Conservation (phyloP, 768 basidiomycete genomes). For the Lentinula boryana region DNA sequence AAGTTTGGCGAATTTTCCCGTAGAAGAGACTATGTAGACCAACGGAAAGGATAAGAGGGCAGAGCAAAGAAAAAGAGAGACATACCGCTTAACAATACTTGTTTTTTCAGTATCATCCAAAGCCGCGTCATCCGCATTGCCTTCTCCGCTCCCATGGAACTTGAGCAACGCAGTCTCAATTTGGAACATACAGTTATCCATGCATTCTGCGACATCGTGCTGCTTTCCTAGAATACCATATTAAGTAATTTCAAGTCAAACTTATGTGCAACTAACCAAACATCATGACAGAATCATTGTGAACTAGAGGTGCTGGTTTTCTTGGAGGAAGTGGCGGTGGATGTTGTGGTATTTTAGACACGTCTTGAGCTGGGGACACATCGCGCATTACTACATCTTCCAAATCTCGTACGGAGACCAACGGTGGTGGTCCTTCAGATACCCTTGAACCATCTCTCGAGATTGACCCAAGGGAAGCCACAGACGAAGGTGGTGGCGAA, state of each 20-base stretch:
- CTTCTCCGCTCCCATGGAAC: slow-evolving; percentile 38
- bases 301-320: slow-evolving; percentile 49
- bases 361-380: slow-evolving; percentile 1
- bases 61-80: not conserved
- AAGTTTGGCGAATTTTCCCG: slow-evolving; percentile 68
- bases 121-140: slow-evolving; percentile 28
- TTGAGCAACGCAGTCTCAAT: slow-evolving; percentile 88
- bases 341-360: not conserved
- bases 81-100: slow-evolving; percentile 80
- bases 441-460: slow-evolving; percentile 11
- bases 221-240: slow-evolving; percentile 62
- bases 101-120: slow-evolving; percentile 49
- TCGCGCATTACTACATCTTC: slow-evolving; percentile 31
- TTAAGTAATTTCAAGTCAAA: slow-evolving; percentile 4
- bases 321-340: slow-evolving; percentile 10
- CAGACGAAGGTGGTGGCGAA: slow-evolving; percentile 6
- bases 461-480: not conserved
- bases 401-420: slow-evolving; percentile 14
- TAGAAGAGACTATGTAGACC: slow-evolving; percentile 57
- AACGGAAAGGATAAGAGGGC: not conserved
- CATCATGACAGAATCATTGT: slow-evolving; percentile 80
- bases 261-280: slow-evolving; percentile 53
- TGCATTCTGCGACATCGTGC: slow-evolving; percentile 97
- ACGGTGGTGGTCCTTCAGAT: slow-evolving; percentile 16
- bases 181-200: slow-evolving; percentile 99